Evolutionary conservation across 352 stramenopile genomes (phyloP).

Genomic region (Phytophthora megakarya): DNA sequence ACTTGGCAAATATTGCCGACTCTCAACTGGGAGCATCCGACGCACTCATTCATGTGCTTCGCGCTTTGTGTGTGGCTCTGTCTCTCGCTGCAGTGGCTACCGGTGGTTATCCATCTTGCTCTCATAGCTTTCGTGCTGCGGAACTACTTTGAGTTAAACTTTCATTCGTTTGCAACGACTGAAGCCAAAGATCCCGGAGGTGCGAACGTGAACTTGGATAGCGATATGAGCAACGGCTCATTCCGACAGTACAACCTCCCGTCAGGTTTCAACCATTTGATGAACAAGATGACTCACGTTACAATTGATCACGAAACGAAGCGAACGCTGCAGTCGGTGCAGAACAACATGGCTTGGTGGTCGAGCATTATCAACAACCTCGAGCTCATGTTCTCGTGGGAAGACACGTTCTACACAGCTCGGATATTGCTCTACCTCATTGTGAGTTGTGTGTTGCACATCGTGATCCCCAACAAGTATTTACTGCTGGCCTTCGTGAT

Average conservation of each 20-base stretch:
- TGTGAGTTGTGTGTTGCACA: slow-evolving; percentile 84
- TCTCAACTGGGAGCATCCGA: slow-evolving; percentile 86
- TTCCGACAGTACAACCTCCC: slow-evolving; percentile 84
- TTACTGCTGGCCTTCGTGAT: slow-evolving; percentile 73
- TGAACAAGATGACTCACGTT: slow-evolving; percentile 91
- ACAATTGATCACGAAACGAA: slow-evolving; percentile 86
- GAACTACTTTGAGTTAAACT: slow-evolving; percentile 88
- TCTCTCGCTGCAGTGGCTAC: slow-evolving; percentile 81
- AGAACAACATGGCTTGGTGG: slow-evolving; percentile 91
- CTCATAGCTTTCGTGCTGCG: slow-evolving; percentile 81
- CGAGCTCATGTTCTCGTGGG: slow-evolving; percentile 90
- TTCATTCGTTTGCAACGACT: slow-evolving; percentile 67
- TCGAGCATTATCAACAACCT: slow-evolving; percentile 81
- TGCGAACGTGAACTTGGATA: slow-evolving; percentile 25
- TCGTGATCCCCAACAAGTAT: slow-evolving; percentile 87
- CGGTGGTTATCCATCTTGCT: slow-evolving; percentile 77
- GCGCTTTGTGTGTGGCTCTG: slow-evolving; percentile 84
- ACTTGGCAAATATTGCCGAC: slow-evolving; percentile 83
- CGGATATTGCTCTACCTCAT: slow-evolving; percentile 83
- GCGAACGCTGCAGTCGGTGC: slow-evolving; percentile 80
- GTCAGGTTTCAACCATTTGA: slow-evolving; percentile 84
- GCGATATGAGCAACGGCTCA: slow-evolving; percentile 47
- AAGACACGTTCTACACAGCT: slow-evolving; percentile 87
- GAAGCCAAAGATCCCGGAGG: slow-evolving; percentile 51
- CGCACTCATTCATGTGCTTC: slow-evolving; percentile 87